These are phyloP conservation scores for Lentinula sp. DNA, from an alignment of 768 basidiomycete genomes.

Conservation along the genomic window DNA sequence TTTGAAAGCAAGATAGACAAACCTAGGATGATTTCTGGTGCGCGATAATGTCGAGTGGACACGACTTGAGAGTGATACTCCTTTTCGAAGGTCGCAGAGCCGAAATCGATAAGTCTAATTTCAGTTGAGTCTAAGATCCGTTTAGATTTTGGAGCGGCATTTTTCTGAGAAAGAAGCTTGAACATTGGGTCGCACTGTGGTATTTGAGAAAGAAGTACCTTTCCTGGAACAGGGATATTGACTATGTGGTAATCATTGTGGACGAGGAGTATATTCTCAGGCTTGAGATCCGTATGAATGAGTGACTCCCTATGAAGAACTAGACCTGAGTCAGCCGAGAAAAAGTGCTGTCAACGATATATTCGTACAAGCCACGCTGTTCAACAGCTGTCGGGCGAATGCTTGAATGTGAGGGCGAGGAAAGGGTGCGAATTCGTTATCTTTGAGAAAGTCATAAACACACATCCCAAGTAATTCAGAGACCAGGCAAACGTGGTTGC, in stretches of 20 bases:
- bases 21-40: conserved; percentile 99
- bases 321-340: conserved; percentile 23
- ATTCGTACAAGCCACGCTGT: conserved; percentile 87
- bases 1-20: conserved; percentile 15
- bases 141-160: conserved; percentile 61
- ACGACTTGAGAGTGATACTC: conserved; percentile 99
- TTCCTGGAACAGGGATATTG: conserved; percentile 56
- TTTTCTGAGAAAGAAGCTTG: conserved; percentile 39
- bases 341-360: conserved; percentile 9
- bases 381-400: conserved; percentile 88
- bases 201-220: conserved; percentile 34
- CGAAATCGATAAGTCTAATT: conserved; percentile 96
- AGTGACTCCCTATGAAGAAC: conserved; percentile 88
- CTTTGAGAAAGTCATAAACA: conserved; percentile 98
- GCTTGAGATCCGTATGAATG: conserved; percentile 98
- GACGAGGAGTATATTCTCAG: conserved; percentile 96
- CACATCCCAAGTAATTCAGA: conserved; percentile 95
- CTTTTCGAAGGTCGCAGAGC: conserved; percentile 94
- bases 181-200: conserved; percentile 3
- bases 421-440: conserved; percentile 95
- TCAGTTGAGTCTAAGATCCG: conserved; percentile 81
- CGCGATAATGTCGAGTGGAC: conserved; percentile 96
- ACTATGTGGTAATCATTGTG: conserved; percentile 69
- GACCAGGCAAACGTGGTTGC: conserved; percentile 96
- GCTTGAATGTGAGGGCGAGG: conserved; percentile 94